Evolutionary conservation across 176 grass and related monocot genomes (phyloP).

Genomic region (Oryza brachyantha): DNA sequence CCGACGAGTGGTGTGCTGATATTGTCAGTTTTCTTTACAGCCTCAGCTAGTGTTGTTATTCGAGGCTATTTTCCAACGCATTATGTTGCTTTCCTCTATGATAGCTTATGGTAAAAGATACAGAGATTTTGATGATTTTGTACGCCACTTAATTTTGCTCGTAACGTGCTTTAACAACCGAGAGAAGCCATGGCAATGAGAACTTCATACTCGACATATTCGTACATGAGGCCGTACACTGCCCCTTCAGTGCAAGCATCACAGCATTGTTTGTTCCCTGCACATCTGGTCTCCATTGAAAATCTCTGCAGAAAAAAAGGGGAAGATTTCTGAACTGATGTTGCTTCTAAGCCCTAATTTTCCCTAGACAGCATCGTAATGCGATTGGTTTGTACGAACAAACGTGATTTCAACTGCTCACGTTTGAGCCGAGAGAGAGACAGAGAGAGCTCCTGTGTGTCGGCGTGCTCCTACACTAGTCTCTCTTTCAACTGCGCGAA

Average conservation of each 20-base stretch:
- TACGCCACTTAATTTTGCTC: constrained; percentile 23
- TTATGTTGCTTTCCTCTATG: constrained; percentile 31
- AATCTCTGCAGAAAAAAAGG: background rate
- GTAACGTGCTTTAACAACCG: background rate
- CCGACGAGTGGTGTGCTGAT: background rate
- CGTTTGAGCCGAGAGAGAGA: background rate
- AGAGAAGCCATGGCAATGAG: background rate
- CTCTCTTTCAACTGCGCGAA: no score
- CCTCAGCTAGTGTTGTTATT: constrained; percentile 15
- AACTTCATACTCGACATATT: background rate
- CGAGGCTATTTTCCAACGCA: constrained; percentile 28
- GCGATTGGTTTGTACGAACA: background rate
- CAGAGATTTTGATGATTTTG: constrained; percentile 25
- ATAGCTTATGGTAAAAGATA: constrained; percentile 33
- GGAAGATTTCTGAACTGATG: background rate
- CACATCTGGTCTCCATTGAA: background rate
- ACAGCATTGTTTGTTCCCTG: background rate
- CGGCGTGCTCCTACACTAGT: background rate
- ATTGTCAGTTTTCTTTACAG: background rate
- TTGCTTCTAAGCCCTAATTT: background rate
- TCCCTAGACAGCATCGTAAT: no score
- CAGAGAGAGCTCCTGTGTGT: background rate
- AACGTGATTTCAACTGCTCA: background rate
- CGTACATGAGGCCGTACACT: background rate
- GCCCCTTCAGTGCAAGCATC: background rate